Evolutionary conservation across 129 eudicot species (phyloP), one percentile per base, ranked within the genome.

Genomic region (Artemisia annua): DNA sequence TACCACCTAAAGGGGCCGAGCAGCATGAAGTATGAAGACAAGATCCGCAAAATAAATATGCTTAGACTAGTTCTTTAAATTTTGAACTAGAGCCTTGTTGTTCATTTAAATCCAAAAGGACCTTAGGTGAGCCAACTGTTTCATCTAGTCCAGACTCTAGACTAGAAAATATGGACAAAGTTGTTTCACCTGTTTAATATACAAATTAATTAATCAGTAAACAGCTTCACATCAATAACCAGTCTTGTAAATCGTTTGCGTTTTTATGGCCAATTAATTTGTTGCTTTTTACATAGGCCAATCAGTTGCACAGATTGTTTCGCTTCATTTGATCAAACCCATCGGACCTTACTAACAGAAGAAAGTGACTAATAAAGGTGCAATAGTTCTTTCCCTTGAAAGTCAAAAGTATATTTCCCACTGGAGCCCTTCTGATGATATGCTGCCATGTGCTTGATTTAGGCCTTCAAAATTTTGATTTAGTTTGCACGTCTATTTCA

Each of bases 391-490:
- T 30, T 70, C 81, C 53, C 48, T 60, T 24, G 16, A 54, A 78
- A 71, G 68, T 64, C 78, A 78, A 78, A 71, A 44, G 73, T 67
- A 55, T 14, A 78, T 54, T 53, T 35, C 63, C 82, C 78, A 78
- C 82, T 71, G 20, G 51, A 53, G 51, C 77, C 66, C 10, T 44
- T n/a, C 18, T 70, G 71, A 63, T 78, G 72, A 71, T 78, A 70
- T 71, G 73, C 66, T 71, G 82, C 77, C 72, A 78, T 71, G 82
- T 78, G 82, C 77, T 44, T 71, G 61, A 78, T 63, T 48, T 53
- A 63, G 44, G 59, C 71, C 52, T 64, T 78, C 24, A 52, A 63
- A 26, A 53, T 28, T 11, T 35, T 78, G 61, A 18, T 78, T 78
- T 71, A 71, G 54, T 78, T 64, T 78, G 62, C 78, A 64, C 73